Percentiles rank a stretch among this genome's conserved stretches.
phyloP scores from a whole-genome alignment of 164 flowering plant genomes.

The Annona cherimola region DNA sequence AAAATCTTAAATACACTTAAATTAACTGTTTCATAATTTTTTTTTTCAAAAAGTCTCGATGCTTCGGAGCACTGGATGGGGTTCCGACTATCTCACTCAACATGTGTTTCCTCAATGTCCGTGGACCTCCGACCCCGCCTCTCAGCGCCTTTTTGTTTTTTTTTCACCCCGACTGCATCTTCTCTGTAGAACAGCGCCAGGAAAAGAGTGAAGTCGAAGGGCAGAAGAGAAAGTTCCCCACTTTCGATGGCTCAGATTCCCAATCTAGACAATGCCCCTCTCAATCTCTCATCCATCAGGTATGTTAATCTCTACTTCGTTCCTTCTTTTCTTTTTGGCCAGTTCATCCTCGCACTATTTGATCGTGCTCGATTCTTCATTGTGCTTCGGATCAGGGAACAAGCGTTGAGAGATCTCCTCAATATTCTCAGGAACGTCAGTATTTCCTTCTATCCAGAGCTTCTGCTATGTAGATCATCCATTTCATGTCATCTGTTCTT shows the following conservation, averaged over 20 bases:
- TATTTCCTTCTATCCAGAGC: neutral
- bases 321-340: neutral
- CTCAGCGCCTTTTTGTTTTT: too few relatives aligned
- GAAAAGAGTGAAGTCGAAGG: too few relatives aligned
- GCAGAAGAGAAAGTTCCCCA: too few relatives aligned
- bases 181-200: too few relatives aligned
- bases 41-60: too few relatives aligned
- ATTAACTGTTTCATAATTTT: too few relatives aligned
- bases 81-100: too few relatives aligned
- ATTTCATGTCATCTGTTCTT: neutral
- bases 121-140: too few relatives aligned
- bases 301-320: slow-evolving; percentile 7
- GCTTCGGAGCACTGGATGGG: too few relatives aligned
- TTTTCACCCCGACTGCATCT: too few relatives aligned
- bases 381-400: slow-evolving; percentile 46
- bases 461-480: neutral
- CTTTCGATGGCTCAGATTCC: slow-evolving; percentile 82
- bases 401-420: slow-evolving; percentile 80
- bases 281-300: slow-evolving; percentile 74
- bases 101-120: too few relatives aligned
- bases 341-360: neutral
- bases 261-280: slow-evolving; percentile 71
- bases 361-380: neutral
- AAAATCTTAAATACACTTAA: too few relatives aligned
- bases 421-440: slow-evolving; percentile 74